Evolutionary conservation across 2,329 filamentous ascomycete species (phyloP).

Genomic region (Bertia moriformis): DNA sequence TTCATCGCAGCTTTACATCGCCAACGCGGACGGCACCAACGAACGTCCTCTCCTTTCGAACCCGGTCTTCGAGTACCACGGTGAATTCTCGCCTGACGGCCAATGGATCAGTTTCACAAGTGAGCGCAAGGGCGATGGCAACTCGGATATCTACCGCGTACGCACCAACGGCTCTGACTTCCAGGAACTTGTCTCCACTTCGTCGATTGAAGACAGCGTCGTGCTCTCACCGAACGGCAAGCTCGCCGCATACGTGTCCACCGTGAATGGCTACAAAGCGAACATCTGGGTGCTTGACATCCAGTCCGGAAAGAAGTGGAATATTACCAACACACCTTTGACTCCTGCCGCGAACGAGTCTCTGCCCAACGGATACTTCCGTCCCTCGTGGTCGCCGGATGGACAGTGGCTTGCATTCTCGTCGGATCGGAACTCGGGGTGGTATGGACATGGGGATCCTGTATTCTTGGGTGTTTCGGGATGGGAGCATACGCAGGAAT

Average conservation of each 20-base stretch:
- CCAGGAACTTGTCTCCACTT: constrained; percentile 14
- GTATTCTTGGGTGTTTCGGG: constrained; percentile 12
- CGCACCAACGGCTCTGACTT: constrained; percentile 17
- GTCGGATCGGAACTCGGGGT: constrained; percentile 24
- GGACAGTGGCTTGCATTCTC: constrained; percentile 23
- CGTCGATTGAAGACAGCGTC: constrained; percentile 19
- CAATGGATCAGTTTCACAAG: constrained; percentile 22
- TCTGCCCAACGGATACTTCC: constrained; percentile 18
- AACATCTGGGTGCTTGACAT: constrained; percentile 25
- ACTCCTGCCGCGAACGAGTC: constrained; percentile 8
- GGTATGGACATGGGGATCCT: constrained; percentile 20
- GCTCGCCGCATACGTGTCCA: constrained; percentile 22
- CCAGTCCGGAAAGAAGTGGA: constrained; percentile 12
- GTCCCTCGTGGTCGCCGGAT: constrained; percentile 22
- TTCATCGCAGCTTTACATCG: constrained; percentile 10
- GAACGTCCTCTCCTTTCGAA: constrained; percentile 16
- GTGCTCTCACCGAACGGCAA: constrained; percentile 21
- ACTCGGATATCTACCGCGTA: constrained; percentile 23
- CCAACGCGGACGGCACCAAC: constrained; percentile 21
- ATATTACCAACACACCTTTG: constrained; percentile 18
- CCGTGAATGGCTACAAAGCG: constrained; percentile 15
- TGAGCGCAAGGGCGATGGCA: constrained; percentile 21
- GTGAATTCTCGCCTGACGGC: constrained; percentile 19
- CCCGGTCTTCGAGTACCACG: constrained; percentile 21
- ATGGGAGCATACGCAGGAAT: constrained; percentile 23